Percentiles rank a stretch among this genome's conserved stretches.
Conservation (phyloP, 805 yeast species). For the Metschnikowia lochheadii region DNA sequence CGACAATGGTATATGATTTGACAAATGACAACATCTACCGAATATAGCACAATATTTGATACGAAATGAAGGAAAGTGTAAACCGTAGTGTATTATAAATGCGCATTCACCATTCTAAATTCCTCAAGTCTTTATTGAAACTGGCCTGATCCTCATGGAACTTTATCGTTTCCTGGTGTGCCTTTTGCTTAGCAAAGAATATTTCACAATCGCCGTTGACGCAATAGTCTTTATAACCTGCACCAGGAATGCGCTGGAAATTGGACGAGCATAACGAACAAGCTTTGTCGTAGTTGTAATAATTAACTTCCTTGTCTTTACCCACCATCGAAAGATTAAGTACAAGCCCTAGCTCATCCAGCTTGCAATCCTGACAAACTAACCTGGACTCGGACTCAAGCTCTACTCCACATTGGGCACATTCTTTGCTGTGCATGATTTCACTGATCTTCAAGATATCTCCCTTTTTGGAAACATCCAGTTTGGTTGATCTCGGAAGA, state of each 20-base stretch:
- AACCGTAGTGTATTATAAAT: not conserved
- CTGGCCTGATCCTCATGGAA: not conserved
- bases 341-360: slow-evolving; percentile 33
- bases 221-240: slow-evolving; percentile 33
- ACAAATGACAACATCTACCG: not conserved
- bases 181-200: slow-evolving; percentile 51
- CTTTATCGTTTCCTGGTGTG: slow-evolving; percentile 13
- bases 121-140: not conserved
- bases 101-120: not conserved
- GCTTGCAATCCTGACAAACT: slow-evolving; percentile 20
- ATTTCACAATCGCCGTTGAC: slow-evolving; percentile 62
- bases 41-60: not conserved
- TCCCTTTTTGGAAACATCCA: slow-evolving; percentile 4
- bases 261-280: slow-evolving; percentile 22
- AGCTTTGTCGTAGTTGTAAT: slow-evolving; percentile 7
- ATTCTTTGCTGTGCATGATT: slow-evolving; percentile 10
- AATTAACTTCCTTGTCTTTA: slow-evolving; percentile 15
- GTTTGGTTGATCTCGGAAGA: slow-evolving; percentile 45
- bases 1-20: slow-evolving; percentile 8
- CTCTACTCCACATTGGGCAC: slow-evolving; percentile 10
- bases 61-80: no score
- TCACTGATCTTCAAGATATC: slow-evolving; percentile 13
- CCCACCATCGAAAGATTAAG: slow-evolving; percentile 24
- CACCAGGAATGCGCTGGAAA: slow-evolving; percentile 14
- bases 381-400: slow-evolving; percentile 8